Evolutionary conservation across 2,329 filamentous ascomycete species (phyloP).

Genomic region (Penicillium concentricum): DNA sequence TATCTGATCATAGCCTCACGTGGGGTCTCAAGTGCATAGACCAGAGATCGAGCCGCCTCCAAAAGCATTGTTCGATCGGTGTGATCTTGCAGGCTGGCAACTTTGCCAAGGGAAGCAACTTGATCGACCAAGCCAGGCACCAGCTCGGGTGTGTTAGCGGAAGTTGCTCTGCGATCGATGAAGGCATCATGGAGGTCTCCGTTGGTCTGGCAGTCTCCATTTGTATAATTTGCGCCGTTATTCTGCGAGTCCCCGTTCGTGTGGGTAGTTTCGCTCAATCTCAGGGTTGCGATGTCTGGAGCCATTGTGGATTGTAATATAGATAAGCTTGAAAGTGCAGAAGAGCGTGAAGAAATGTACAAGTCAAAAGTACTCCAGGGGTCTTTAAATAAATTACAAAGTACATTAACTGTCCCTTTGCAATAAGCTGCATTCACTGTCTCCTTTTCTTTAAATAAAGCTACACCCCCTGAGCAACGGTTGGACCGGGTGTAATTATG

Average conservation of each 20-base stretch:
- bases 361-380: neutral
- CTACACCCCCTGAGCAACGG: neutral
- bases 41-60: conserved; percentile 17
- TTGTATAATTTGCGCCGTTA: neutral
- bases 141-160: conserved; percentile 12
- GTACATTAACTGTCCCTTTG: neutral
- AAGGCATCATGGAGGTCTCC: conserved; percentile 4
- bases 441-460: neutral
- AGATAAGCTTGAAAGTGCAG: neutral
- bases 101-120: conserved; percentile 7
- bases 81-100: neutral
- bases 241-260: neutral
- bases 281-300: neutral
- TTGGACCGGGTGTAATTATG: neutral
- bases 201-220: neutral
- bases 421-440: neutral
- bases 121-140: conserved; percentile 15
- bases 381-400: neutral
- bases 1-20: conserved; percentile 18
- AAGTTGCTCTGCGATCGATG: conserved; percentile 14
- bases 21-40: conserved; percentile 18
- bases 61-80: conserved; percentile 15
- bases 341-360: neutral
- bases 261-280: neutral
- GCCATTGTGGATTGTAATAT: neutral